These are phyloP conservation scores for Pythium utonaiense DNA, from an alignment of 352 stramenopile species.

Conservation along the genomic window DNA sequence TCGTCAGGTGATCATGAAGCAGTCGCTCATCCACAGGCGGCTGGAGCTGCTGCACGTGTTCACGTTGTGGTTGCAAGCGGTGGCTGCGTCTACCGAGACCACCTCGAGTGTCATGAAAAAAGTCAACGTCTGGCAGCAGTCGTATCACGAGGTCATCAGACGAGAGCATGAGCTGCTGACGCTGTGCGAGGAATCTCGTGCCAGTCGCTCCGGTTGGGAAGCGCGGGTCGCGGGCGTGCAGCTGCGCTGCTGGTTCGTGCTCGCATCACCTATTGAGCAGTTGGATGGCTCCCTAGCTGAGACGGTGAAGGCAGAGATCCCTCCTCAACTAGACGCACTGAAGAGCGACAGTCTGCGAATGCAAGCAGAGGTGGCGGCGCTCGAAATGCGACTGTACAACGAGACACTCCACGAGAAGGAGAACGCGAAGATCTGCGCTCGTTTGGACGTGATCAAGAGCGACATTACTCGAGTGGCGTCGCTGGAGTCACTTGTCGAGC, in stretches of 20 bases:
- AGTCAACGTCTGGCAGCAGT: not conserved
- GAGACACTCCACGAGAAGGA: too few species aligned
- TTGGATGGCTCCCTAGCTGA: not conserved
- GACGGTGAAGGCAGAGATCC: not conserved
- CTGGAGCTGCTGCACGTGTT: not conserved
- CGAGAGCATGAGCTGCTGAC: conserved; percentile 3
- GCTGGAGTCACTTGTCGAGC: not conserved
- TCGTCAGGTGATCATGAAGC: conserved; percentile 24
- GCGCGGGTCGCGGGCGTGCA: not conserved
- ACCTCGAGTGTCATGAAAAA: not conserved
- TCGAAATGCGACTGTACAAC: too few species aligned
- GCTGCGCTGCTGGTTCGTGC: not conserved
- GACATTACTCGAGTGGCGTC: not conserved
- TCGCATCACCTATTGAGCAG: not conserved
- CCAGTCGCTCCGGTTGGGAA: not conserved
- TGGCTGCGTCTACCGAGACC: not conserved
- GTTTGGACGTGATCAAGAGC: not conserved
- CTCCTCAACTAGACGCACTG: not conserved
- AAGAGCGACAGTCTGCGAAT: not conserved
- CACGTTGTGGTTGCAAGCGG: not conserved
- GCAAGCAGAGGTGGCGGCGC: too few species aligned
- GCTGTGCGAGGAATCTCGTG: conserved; percentile 10
- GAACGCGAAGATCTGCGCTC: not conserved
- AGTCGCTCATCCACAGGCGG: conserved; percentile 20
- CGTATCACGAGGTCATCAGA: not conserved